Evolutionary conservation across 805 yeast species (phyloP).

Genomic region (Wickerhamiella alocasiicola): DNA sequence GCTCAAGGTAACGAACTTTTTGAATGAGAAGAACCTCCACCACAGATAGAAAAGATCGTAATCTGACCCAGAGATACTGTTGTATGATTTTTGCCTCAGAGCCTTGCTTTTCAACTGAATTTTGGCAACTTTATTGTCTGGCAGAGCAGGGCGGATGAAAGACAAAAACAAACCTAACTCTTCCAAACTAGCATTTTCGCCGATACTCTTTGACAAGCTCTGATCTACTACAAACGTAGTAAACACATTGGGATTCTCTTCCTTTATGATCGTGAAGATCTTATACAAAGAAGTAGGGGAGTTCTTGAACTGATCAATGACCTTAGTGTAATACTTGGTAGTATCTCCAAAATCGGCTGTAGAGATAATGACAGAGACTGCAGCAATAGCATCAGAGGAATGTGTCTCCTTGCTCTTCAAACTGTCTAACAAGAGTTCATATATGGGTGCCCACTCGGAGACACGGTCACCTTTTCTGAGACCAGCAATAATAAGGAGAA

Average conservation of each 20-base stretch:
- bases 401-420: neutral
- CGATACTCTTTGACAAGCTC: constrained; percentile 4
- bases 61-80: neutral
- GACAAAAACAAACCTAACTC: neutral
- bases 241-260: constrained; percentile 13
- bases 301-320: constrained; percentile 7
- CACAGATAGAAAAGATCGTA: constrained; percentile 8
- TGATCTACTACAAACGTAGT: constrained; percentile 14
- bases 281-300: constrained; percentile 17
- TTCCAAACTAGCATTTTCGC: neutral
- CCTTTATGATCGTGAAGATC: constrained; percentile 14
- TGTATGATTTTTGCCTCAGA: neutral
- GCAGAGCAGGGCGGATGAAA: neutral
- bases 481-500: constrained; percentile 25
- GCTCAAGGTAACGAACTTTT: neutral
- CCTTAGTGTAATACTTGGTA: constrained; percentile 12
- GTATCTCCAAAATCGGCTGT: constrained; percentile 18
- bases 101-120: neutral
- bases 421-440: neutral
- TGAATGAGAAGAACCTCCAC: constrained; percentile 11
- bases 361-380: constrained; percentile 13
- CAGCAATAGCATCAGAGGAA: constrained; percentile 13
- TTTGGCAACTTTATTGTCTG: neutral
- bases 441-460: constrained; percentile 23
- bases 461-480: constrained; percentile 30